Conservation (phyloP, 768 basidiomycete species). For the Psilocybe cubensis region DNA sequence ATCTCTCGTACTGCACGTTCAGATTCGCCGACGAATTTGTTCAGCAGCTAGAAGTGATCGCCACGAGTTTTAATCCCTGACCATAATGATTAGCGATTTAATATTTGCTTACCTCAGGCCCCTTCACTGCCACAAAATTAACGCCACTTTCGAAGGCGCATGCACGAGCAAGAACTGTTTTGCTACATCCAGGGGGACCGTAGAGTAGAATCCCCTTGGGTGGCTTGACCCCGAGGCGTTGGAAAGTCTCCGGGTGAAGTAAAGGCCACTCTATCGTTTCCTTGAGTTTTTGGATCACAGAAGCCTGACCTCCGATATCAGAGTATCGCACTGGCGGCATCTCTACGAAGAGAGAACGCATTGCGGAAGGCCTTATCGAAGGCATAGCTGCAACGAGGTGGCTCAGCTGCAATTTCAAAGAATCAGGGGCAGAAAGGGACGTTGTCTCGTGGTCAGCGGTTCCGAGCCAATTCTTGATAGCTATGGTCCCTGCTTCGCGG, state of each 20-base stretch:
- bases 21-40: conserved; percentile 97
- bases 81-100: background rate
- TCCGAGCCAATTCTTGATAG: conserved; percentile 83
- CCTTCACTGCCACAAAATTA: conserved; percentile 97
- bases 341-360: conserved; percentile 93
- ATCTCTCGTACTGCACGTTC: conserved; percentile 94
- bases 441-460: conserved; percentile 18
- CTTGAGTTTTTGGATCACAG: conserved; percentile 81
- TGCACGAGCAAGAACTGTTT: conserved; percentile 91
- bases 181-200: conserved; percentile 97
- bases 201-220: conserved; percentile 92
- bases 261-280: conserved; percentile 98
- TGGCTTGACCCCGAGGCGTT: conserved; percentile 83
- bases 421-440: conserved; percentile 15
- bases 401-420: conserved; percentile 48
- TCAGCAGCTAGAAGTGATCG: conserved; percentile 66
- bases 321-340: conserved; percentile 79
- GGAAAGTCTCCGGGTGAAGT: conserved; percentile 83
- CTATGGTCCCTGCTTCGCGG: conserved; percentile 88
- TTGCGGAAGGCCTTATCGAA: conserved; percentile 85
- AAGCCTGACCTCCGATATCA: conserved; percentile 88
- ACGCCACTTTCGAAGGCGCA: conserved; percentile 93
- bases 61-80: background rate
- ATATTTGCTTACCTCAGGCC: conserved; percentile 77
- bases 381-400: conserved; percentile 79